phyloP scores from a whole-genome alignment of 805 yeast genomes.

The Saccharomyces mikatae region DNA sequence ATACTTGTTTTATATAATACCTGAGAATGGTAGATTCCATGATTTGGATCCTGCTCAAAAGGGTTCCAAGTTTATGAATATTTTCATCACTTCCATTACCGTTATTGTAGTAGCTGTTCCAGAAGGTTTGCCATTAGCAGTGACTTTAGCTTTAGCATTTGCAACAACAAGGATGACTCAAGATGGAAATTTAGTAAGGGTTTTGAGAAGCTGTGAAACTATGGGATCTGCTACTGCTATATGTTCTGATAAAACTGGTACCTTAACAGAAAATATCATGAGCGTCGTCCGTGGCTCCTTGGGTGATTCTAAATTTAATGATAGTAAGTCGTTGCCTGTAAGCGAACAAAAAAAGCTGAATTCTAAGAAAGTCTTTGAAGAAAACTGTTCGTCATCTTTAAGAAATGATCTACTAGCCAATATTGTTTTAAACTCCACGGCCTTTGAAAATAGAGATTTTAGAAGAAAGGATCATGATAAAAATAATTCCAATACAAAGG shows the following conservation, averaged over 20 bases:
- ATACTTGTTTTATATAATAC: conserved; percentile 51
- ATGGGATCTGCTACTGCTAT: conserved; percentile 98
- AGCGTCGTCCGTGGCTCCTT: conserved; percentile 72
- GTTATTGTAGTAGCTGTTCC: conserved; percentile 98
- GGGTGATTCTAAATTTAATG: conserved; percentile 52
- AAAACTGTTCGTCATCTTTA: conserved; percentile 11
- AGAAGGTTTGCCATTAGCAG: conserved; percentile 96
- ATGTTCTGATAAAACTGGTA: conserved; percentile 96
- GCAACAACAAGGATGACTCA: conserved; percentile 98
- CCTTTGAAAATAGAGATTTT: conserved; percentile 62
- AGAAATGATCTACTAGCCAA: conserved; percentile 39
- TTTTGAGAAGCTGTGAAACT: conserved; percentile 87
- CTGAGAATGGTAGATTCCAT: conserved; percentile 37
- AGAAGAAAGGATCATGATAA: neutral
- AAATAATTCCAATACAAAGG: neutral
- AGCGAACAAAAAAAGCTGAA: neutral
- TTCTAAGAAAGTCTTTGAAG: conserved; percentile 2
- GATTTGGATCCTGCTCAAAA: conserved; percentile 55
- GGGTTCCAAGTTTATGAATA: conserved; percentile 76
- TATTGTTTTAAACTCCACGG: conserved; percentile 75
- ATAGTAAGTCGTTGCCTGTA: conserved; percentile 21
- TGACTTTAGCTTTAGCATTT: conserved; percentile 90
- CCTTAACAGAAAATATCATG: conserved; percentile 91
- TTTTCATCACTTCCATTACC: conserved; percentile 84
- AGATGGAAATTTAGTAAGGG: conserved; percentile 93